Evolutionary conservation across 2,329 filamentous ascomycete species (phyloP).

Genomic region (Trichoderma lentiforme): DNA sequence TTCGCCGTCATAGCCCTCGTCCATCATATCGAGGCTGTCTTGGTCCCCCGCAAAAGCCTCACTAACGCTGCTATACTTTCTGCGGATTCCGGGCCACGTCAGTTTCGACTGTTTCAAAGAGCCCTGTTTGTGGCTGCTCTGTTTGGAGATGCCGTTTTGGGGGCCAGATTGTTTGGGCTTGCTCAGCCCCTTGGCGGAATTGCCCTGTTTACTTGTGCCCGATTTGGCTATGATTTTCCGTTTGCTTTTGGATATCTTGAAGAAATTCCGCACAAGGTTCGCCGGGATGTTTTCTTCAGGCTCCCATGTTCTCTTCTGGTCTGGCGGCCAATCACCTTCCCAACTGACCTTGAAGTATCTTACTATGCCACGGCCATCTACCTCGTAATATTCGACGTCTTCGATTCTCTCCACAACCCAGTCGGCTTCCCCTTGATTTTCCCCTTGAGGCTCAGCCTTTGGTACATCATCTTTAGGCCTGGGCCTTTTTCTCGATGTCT

Average conservation of each 20-base stretch:
- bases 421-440: slow-evolving; percentile 25
- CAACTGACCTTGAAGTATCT: slow-evolving; percentile 53
- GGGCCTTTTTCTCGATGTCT: background rate
- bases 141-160: background rate
- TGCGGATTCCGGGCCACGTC: slow-evolving; percentile 23
- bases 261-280: slow-evolving; percentile 41
- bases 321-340: slow-evolving; percentile 54
- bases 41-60: slow-evolving; percentile 29
- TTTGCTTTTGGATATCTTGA: slow-evolving; percentile 30
- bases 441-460: slow-evolving; percentile 20
- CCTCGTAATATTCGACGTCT: slow-evolving; percentile 38
- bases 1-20: background rate
- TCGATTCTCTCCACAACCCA: slow-evolving; percentile 47
- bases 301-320: slow-evolving; percentile 58
- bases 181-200: background rate
- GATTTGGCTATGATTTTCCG: slow-evolving; percentile 11
- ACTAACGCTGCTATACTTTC: slow-evolving; percentile 30
- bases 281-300: slow-evolving; percentile 49
- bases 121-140: background rate
- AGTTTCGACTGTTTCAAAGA: slow-evolving; percentile 23
- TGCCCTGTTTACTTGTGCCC: slow-evolving; percentile 5
- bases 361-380: slow-evolving; percentile 34
- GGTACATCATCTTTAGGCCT: background rate
- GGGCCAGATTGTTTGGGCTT: background rate
- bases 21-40: slow-evolving; percentile 10